Evolutionary conservation across 2,329 filamentous ascomycete species (phyloP).

Genomic region (Sclerotiophoma versabilis): DNA sequence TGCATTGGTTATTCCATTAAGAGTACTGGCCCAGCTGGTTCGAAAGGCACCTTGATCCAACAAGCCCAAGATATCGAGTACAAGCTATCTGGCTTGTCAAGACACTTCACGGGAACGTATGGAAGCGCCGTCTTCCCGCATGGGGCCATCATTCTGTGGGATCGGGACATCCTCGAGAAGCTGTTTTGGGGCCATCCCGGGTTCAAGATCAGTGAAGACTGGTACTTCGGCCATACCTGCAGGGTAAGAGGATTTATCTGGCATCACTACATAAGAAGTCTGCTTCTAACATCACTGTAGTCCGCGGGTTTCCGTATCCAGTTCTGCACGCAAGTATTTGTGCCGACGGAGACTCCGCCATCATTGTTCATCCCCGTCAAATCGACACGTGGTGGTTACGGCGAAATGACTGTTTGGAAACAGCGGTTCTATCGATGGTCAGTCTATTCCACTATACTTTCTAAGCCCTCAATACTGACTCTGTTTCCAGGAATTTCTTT

Average conservation of each 20-base stretch:
- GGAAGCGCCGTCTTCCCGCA: constrained; percentile 60
- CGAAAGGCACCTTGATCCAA: constrained; percentile 45
- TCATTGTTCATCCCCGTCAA: constrained; percentile 52
- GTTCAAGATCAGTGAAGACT: constrained; percentile 59
- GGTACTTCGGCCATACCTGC: constrained; percentile 60
- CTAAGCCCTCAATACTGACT: background rate
- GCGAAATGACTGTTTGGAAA: constrained; percentile 60
- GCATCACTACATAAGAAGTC: background rate
- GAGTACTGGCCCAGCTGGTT: constrained; percentile 48
- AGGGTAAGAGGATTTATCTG: constrained; percentile 29
- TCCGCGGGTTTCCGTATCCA: constrained; percentile 54
- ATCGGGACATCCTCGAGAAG: constrained; percentile 54
- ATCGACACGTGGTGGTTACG: constrained; percentile 56
- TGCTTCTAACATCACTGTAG: background rate
- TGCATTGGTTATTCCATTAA: constrained; percentile 61
- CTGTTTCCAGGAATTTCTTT: constrained; percentile 53
- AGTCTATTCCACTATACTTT: background rate
- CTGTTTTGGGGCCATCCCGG: constrained; percentile 58
- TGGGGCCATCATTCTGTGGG: constrained; percentile 59
- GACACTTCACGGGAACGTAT: constrained; percentile 53
- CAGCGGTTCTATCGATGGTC: constrained; percentile 58
- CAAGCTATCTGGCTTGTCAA: constrained; percentile 57
- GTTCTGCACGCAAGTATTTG: constrained; percentile 59
- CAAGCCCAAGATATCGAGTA: constrained; percentile 61
- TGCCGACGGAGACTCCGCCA: constrained; percentile 58